Evolutionary conservation across 345 rosid genomes (phyloP), one percentile per base, ranked within the genome.

Genomic region (Salix koriyanagi): DNA sequence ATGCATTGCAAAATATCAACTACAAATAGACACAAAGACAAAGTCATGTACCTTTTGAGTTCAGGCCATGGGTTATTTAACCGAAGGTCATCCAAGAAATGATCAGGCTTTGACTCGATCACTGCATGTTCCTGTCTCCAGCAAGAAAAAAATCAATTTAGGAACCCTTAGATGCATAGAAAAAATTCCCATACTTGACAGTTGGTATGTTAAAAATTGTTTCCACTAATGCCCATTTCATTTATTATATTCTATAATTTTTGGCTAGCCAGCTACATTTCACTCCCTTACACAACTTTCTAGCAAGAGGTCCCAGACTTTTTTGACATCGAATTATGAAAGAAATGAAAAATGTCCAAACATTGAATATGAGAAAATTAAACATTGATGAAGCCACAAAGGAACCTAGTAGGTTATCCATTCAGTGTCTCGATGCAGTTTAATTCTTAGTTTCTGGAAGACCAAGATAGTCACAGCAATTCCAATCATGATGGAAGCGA

Each of bases 61-160:
- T 92, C 94, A 73, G 93, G 92, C 98, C 99, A 96, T 65, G 98
- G 98, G 71, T 92, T 90, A 87, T 96, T 96, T 73, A 96, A 84
- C 76, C 97, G 96, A 75, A 93, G 98, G 86, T 93, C 94, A 67
- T 96, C 98, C 77, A 93, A 86, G 85, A 89, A 96, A 88, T 96
- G 97, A 86, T 96, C 98, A 68, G 99, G 98, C 85, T 96, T 96
- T 76, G 99, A 92, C 80, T 96, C 98, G 74, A 96, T 77, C 46
- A 96, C 90, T 23, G 91, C 70, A 85, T 96, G 99, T 75, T 96
- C 98, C 99, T 96, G 89, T 72, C 54, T 61, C 48, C 46, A 54
- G 26, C 23, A 77, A 77, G 13, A 48, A 60, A 58, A 58, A 79
- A 70, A 28, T 41, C 18, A 46, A 67, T 42, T 69, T 5, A 79